Evolutionary conservation across 495 filamentous ascomycete species (phyloP), one percentile per base, ranked within the genome.

Genomic region (Neurospora hispaniola): DNA sequence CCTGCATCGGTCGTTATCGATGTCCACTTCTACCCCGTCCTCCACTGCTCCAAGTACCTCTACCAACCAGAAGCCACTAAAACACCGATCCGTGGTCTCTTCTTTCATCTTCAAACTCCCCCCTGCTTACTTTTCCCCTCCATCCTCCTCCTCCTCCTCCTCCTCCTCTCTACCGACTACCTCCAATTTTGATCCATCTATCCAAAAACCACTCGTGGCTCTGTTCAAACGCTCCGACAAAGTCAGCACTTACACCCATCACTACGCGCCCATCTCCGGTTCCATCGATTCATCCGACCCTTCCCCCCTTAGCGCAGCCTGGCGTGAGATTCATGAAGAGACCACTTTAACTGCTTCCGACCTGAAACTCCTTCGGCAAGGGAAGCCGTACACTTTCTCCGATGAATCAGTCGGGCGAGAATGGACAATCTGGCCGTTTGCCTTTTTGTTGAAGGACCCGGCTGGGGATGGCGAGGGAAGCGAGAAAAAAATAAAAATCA

Each of bases 341-440:
- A 92, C 90, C 0, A 81, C 79, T 0, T 78, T 92, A 8, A 85
- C 82, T 0, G 69, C 80, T 0, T 71, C 78, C 0, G 83, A 85
- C 1, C 71, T 91, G 23, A 76, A 79, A 2, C 81, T 89, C 20
- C 84, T 88, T 73, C 85, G 89, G 42, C 82, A 84, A 5, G 90
- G 90, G 18, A 88, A 89, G 69, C 82, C 85, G 31, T 92, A 86
- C 76, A 79, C 83, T 10, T 90, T 92, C 73, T 73, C 72, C 16
- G 90, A 92, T 73, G 48, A 77, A 4, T 80, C 81, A 10, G 76
- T 90, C 14, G 77, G 81, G 12, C 86, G 88, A 6, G 79, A 86
- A 76, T 92, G 89, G 90, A 91, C 83, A 8, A 82, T 92, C 48
- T 82, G 89, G 70, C 88, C 90, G 4, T 91, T 91, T 74, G 83